Evolutionary conservation across 768 basidiomycete genomes (phyloP).

Genomic region (Tulasnella sp.): DNA sequence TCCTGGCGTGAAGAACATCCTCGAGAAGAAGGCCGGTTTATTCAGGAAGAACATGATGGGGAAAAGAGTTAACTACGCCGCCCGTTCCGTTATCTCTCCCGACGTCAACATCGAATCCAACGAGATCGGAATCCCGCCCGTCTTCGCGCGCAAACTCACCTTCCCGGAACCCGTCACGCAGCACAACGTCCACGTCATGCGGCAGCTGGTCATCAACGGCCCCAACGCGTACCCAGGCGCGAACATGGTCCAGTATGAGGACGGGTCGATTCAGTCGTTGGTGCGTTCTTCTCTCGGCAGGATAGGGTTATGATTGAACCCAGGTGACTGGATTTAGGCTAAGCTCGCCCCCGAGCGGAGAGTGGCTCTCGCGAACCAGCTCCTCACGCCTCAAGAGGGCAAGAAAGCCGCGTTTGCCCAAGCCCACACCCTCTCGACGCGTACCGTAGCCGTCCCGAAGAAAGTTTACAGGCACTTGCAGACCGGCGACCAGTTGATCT

Average conservation of each 20-base stretch:
- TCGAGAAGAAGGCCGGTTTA: slow-evolving; percentile 98
- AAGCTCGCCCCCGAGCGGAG: slow-evolving; percentile 79
- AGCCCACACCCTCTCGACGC: slow-evolving; percentile 54
- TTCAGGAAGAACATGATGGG: slow-evolving; percentile 99
- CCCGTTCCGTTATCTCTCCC: slow-evolving; percentile 99
- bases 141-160: slow-evolving; percentile 92
- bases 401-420: slow-evolving; percentile 28
- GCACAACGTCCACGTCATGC: slow-evolving; percentile 77
- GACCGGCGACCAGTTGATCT: slow-evolving; percentile 89
- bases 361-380: slow-evolving; percentile 89
- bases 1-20: slow-evolving; percentile 84
- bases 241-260: slow-evolving; percentile 88
- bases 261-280: slow-evolving; percentile 76
- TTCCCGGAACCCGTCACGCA: slow-evolving; percentile 96
- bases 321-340: slow-evolving; percentile 39
- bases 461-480: slow-evolving; percentile 93
- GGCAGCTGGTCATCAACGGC: slow-evolving; percentile 83
- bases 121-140: slow-evolving; percentile 95
- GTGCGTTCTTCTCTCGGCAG: slow-evolving; percentile 31
- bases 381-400: slow-evolving; percentile 80
- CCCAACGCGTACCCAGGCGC: slow-evolving; percentile 86
- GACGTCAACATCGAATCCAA: slow-evolving; percentile 99
- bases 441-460: slow-evolving; percentile 78
- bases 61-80: slow-evolving; percentile 98
- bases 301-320: background rate